Percentiles rank a stretch among this genome's conserved stretches.
Conservation (phyloP, 352 stramenopile species). For the Phytopythium montanum region DNA sequence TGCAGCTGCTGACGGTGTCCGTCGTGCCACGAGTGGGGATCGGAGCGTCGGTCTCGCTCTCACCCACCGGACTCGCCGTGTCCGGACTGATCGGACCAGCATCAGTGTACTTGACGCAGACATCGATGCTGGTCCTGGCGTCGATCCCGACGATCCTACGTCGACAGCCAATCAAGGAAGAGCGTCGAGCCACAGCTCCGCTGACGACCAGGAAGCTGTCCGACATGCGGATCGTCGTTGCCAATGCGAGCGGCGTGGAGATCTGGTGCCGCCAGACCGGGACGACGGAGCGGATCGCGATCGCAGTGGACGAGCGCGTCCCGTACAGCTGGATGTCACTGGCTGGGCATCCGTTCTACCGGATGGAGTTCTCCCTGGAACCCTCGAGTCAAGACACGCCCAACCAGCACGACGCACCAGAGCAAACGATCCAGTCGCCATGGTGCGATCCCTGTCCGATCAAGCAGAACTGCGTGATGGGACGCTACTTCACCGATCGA, state of each 20-base stretch:
- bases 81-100: conserved; percentile 47
- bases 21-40: conserved; percentile 52
- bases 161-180: conserved; percentile 3
- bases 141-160: conserved; percentile 47
- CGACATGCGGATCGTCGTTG: conserved; percentile 54
- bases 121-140: conserved; percentile 58
- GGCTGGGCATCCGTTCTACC: conserved; percentile 36
- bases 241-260: conserved; percentile 36
- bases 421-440: conserved; percentile 2
- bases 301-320: conserved; percentile 24
- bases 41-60: conserved; percentile 34
- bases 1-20: conserved; percentile 63
- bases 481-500: conserved; percentile 38
- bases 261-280: conserved; percentile 69
- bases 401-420: neutral
- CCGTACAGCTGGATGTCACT: conserved; percentile 76
- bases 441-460: conserved; percentile 73
- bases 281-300: conserved; percentile 45
- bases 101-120: conserved; percentile 67
- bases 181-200: neutral
- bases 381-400: conserved; percentile 8
- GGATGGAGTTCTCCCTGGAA: conserved; percentile 51
- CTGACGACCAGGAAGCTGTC: conserved; percentile 27
- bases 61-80: conserved; percentile 27
- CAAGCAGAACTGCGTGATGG: conserved; percentile 54